These are phyloP conservation scores for Astrothelium subdiscretum DNA, from an alignment of 495 filamentous ascomycete species.

Conservation along the genomic window DNA sequence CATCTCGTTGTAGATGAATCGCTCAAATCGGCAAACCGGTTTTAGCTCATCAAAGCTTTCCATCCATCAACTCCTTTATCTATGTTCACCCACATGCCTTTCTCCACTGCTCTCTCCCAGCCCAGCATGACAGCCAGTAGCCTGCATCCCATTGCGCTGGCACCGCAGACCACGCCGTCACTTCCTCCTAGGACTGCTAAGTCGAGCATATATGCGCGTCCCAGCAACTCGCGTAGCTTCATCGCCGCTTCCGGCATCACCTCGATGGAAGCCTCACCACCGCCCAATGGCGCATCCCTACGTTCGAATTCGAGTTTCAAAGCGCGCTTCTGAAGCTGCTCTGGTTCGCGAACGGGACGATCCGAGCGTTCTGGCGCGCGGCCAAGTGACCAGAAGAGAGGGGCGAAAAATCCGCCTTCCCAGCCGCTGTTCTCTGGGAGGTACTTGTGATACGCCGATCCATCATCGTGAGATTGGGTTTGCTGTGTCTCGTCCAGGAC, in stretches of 20 bases:
- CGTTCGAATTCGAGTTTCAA: neutral
- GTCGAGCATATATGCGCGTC: conserved; percentile 59
- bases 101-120: conserved; percentile 51
- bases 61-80: conserved; percentile 54
- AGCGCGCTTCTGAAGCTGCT: neutral
- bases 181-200: conserved; percentile 53
- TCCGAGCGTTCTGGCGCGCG: conserved; percentile 3
- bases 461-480: conserved; percentile 21
- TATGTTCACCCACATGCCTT: conserved; percentile 56
- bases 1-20: neutral
- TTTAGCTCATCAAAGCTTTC: neutral
- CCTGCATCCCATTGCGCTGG: conserved; percentile 53
- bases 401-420: conserved; percentile 63
- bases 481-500: conserved; percentile 26
- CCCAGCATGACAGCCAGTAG: conserved; percentile 68
- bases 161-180: conserved; percentile 54
- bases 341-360: neutral
- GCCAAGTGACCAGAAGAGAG: conserved; percentile 59
- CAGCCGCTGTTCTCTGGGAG: conserved; percentile 57
- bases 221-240: conserved; percentile 51
- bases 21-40: neutral
- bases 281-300: neutral
- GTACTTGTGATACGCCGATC: conserved; percentile 40
- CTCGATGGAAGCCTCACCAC: conserved; percentile 10
- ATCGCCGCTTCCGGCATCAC: conserved; percentile 39